phyloP scores from a whole-genome alignment of 768 basidiomycete genomes.

The Lyophyllum atratum region DNA sequence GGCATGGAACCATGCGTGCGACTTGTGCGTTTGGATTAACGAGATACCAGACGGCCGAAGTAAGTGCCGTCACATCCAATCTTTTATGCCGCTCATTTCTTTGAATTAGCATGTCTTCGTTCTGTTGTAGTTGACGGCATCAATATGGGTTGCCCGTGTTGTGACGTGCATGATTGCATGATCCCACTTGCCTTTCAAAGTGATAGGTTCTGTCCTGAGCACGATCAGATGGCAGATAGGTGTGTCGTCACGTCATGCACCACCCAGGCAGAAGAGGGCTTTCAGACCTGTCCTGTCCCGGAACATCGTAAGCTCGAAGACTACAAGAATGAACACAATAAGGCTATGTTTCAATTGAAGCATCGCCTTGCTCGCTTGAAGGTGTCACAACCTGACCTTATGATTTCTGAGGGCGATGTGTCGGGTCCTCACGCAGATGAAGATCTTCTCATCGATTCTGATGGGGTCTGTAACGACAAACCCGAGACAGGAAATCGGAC shows the following conservation, averaged over 20 bases:
- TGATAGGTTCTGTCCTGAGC: conserved; percentile 24
- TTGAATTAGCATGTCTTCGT: not conserved
- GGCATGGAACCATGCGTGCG: conserved; percentile 23
- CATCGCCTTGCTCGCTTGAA: conserved; percentile 9
- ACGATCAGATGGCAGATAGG: conserved; percentile 5
- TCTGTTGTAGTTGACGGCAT: conserved; percentile 26
- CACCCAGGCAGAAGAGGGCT: conserved; percentile 2
- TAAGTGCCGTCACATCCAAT: not conserved
- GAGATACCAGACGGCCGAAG: too few relatives aligned
- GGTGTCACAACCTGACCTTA: conserved; percentile 7
- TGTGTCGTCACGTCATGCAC: conserved; percentile 26
- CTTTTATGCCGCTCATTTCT: too few relatives aligned
- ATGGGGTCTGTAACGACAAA: not conserved
- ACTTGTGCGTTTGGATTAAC: conserved; percentile 10
- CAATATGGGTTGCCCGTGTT: conserved; percentile 30
- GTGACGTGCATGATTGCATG: conserved; percentile 28
- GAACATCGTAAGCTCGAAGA: conserved; percentile 24
- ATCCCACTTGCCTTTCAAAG: conserved; percentile 16
- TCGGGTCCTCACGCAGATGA: conserved; percentile 3
- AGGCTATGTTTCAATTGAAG: conserved; percentile 28
- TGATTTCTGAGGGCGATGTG: conserved; percentile 1
- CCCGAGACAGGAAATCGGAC: conserved; percentile 21
- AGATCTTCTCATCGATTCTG: conserved; percentile 7
- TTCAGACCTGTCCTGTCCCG: conserved; percentile 18
- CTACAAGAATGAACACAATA: conserved; percentile 17